Conservation (phyloP, 495 filamentous ascomycete genomes). For the Evansstolkia leycettana region DNA sequence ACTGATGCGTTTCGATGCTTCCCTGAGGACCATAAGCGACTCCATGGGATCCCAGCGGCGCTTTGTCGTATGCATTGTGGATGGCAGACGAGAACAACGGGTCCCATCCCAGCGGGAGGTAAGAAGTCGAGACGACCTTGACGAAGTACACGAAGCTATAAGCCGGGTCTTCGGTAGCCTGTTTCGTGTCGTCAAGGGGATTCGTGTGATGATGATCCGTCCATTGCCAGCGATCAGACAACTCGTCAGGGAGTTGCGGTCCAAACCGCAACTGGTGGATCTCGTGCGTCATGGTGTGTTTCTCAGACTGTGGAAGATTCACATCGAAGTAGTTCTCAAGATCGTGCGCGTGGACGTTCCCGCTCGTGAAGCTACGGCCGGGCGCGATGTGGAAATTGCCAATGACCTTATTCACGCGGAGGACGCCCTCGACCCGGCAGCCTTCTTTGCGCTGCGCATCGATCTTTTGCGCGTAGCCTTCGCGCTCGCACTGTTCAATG, state of each 20-base stretch:
- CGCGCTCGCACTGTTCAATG: constrained; percentile 90
- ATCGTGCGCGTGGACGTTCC: constrained; percentile 95
- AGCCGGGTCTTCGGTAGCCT: constrained; percentile 65
- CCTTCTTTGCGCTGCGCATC: constrained; percentile 81
- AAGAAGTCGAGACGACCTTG: constrained; percentile 93
- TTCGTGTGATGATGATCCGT: constrained; percentile 86
- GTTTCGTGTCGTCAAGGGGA: constrained; percentile 73
- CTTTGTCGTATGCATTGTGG: constrained; percentile 38
- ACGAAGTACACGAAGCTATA: constrained; percentile 99
- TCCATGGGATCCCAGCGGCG: constrained; percentile 50
- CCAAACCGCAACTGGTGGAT: constrained; percentile 91
- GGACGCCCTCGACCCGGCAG: constrained; percentile 84
- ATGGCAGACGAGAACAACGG: constrained; percentile 29
- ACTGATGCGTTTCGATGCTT: constrained; percentile 94
- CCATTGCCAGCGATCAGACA: constrained; percentile 61
- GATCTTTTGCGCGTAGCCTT: constrained; percentile 81
- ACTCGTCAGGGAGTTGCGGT: constrained; percentile 69
- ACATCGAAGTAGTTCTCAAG: constrained; percentile 80
- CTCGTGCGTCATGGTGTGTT: constrained; percentile 80
- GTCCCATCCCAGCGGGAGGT: constrained; percentile 80
- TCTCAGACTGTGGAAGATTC: constrained; percentile 31
- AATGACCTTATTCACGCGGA: constrained; percentile 95
- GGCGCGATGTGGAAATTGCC: constrained; percentile 99
- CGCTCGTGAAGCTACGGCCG: constrained; percentile 83
- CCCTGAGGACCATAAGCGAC: constrained; percentile 48